Evolutionary conservation across 495 filamentous ascomycete genomes (phyloP).

Genomic region (Neurospora sp.): DNA sequence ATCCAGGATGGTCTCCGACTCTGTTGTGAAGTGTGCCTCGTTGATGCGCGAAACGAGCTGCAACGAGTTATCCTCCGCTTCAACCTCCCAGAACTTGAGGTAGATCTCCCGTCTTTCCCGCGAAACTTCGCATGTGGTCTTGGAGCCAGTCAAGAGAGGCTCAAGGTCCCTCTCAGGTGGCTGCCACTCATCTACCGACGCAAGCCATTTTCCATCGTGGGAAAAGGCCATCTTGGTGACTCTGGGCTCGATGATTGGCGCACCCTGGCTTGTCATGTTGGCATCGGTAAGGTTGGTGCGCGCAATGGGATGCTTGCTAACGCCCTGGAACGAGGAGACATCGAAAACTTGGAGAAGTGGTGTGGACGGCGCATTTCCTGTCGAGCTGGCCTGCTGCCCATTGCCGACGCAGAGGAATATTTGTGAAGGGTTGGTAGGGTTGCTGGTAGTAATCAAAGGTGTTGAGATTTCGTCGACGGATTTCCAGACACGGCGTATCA

Average conservation of each 20-base stretch:
- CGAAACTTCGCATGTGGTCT: constrained; percentile 22
- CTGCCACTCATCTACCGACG: constrained; percentile 82
- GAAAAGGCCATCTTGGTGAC: constrained; percentile 63
- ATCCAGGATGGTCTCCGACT: constrained; percentile 53
- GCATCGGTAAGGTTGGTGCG: constrained; percentile 77
- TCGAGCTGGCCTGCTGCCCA: constrained; percentile 31
- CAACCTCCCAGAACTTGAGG: constrained; percentile 87
- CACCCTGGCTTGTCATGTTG: constrained; percentile 60
- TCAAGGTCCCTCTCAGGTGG: constrained; percentile 56
- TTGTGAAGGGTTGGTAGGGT: constrained; percentile 28
- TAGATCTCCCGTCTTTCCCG: constrained; percentile 59
- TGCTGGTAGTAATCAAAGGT: constrained; percentile 26
- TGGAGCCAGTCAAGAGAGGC: constrained; percentile 30
- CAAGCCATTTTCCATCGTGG: constrained; percentile 78
- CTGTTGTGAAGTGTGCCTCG: constrained; percentile 55
- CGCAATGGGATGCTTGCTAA: constrained; percentile 77
- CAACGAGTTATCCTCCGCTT: constrained; percentile 49
- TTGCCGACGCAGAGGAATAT: constrained; percentile 38
- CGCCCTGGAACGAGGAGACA: constrained; percentile 55
- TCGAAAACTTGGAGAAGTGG: constrained; percentile 70
- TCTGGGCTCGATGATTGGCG: constrained; percentile 60
- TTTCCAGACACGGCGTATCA: constrained; percentile 31
- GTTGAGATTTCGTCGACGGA: constrained; percentile 19
- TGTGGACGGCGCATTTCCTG: constrained; percentile 29
- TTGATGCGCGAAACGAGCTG: constrained; percentile 74